Conservation (phyloP, 192 early-diverging fungal genomes). For the Bifiguratus adelaidae region DNA sequence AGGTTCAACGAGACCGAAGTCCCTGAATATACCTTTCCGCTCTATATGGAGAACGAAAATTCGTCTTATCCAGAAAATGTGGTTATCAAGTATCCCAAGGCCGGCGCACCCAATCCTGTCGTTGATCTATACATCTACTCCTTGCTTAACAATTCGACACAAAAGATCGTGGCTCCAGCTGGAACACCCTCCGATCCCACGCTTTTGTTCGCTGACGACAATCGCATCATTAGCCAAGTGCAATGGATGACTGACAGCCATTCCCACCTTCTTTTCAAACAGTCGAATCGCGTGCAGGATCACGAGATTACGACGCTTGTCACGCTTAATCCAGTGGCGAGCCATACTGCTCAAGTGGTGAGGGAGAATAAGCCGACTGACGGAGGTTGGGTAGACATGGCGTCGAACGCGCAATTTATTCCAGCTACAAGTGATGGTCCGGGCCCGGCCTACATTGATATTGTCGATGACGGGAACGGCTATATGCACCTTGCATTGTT, state of each 20-base stretch:
- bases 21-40: constrained; percentile 61
- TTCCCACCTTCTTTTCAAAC: constrained; percentile 54
- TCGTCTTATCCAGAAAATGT: constrained; percentile 60
- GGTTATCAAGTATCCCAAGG: constrained; percentile 81
- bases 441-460: constrained; percentile 46
- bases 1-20: constrained; percentile 82
- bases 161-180: constrained; percentile 7
- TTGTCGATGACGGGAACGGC: constrained; percentile 46
- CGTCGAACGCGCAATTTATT: constrained; percentile 27
- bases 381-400: constrained; percentile 63
- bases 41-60: constrained; percentile 50
- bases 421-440: constrained; percentile 10
- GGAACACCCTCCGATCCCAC: constrained; percentile 6
- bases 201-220: constrained; percentile 45
- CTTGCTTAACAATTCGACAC: not conserved
- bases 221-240: constrained; percentile 76
- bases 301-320: constrained; percentile 59
- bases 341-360: constrained; percentile 5
- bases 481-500: constrained; percentile 62
- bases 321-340: constrained; percentile 16
- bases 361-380: constrained; percentile 58
- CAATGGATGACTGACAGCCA: constrained; percentile 63
- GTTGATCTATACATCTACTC: constrained; percentile 63
- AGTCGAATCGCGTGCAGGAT: constrained; percentile 89
- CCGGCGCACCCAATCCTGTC: constrained; percentile 78